A percentile compares a stretch with the other conserved stretches of the same genome.
Evolutionary conservation across 352 stramenopile species (phyloP).

Genomic region (Pythium insidiosum): DNA sequence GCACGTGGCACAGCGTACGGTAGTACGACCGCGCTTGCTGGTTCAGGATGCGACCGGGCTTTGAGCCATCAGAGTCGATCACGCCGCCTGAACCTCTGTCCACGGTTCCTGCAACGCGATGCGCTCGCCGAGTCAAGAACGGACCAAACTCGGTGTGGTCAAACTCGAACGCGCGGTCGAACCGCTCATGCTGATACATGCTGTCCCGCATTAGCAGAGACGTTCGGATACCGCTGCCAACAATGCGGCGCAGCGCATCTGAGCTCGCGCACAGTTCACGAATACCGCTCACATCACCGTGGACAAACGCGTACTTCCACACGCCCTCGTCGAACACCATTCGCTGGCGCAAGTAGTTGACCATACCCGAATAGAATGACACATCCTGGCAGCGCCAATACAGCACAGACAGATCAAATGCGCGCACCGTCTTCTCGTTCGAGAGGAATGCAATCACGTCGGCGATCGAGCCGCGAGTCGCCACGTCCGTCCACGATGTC

Average conservation of each 20-base stretch:
- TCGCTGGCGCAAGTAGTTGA: constrained; percentile 23
- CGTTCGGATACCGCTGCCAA: constrained; percentile 25
- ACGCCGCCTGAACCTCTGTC: neutral
- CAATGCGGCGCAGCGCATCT: constrained; percentile 6
- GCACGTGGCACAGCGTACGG: constrained; percentile 25
- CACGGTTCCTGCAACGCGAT: constrained; percentile 19
- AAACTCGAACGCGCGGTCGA: constrained; percentile 17
- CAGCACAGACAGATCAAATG: constrained; percentile 6
- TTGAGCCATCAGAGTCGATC: neutral
- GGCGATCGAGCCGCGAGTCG: constrained; percentile 26
- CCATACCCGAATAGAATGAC: constrained; percentile 25
- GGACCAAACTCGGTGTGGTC: constrained; percentile 42
- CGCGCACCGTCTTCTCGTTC: neutral
- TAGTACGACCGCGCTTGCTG: constrained; percentile 28
- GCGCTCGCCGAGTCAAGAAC: constrained; percentile 28
- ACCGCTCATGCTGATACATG: constrained; percentile 25
- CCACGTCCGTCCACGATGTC: constrained; percentile 50
- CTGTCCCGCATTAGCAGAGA: constrained; percentile 13
- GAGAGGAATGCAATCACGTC: constrained; percentile 29
- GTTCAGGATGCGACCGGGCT: constrained; percentile 22
- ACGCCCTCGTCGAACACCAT: constrained; percentile 28
- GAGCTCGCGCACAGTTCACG: constrained; percentile 20
- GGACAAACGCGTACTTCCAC: constrained; percentile 44
- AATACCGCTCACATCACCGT: constrained; percentile 31
- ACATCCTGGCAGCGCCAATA: constrained; percentile 36